Evolutionary conservation across 148 eudicot species (phyloP), one percentile per base, ranked within the genome.

Genomic region (Limonium bicolor): DNA sequence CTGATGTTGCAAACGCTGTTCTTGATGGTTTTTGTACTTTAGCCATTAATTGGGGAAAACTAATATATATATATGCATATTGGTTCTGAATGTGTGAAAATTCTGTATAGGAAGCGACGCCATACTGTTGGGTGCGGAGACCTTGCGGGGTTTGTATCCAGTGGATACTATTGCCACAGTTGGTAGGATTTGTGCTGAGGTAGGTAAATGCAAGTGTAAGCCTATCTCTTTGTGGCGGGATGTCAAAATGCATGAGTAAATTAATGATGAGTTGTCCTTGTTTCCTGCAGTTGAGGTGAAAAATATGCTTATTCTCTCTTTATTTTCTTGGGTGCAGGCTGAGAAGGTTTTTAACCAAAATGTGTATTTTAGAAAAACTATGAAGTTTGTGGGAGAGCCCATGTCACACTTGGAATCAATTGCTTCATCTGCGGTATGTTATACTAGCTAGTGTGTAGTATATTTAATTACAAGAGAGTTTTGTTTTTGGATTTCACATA

Each of bases 101-200:
- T 19, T 51, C 20, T 31, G 31, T 65, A 41, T 65, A 88, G 97
- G 94, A 61, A 77, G 66, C 64, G 97, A 88, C 68, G 86, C 86
- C n/a, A 88, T 83, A 66, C 84, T 88, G 62, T 84, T 88, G 48
- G 97, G 97, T 33, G 97, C 97, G 34, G 97, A 88, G 78, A 88
- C 94, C 36, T 66, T 72, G 56, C 78, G 94, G 36, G 97, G 97
- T 45, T 59, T 77, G 37, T 88, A 88, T 66, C 97, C 97, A 4
- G 61, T 75, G 34, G 97, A 88, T 55, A 83, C 97, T 20, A 74
- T 88, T 45, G 71, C 83, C 19, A 83, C 60, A 26, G 94, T 88
- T 43, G 72, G 71, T 34, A 88, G 74, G 70, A 88, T 88, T 49
- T 88, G 96, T 72, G 69, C 78, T 23, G 96, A 88, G 96, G 96